phyloP scores from a whole-genome alignment of 78 protist species.

The Monosiga brevicollis region DNA sequence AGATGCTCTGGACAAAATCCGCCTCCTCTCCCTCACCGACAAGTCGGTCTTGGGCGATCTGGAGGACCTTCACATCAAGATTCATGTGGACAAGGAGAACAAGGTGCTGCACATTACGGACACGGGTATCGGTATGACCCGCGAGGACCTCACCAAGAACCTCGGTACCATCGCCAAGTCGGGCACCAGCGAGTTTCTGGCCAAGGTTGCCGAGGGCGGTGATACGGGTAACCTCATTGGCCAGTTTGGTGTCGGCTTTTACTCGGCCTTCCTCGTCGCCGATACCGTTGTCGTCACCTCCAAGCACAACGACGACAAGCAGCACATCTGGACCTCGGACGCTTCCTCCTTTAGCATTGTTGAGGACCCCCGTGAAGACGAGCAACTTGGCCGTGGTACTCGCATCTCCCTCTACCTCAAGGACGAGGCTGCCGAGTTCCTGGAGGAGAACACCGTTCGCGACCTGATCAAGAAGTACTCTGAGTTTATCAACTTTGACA shows the following conservation, averaged over 20 bases:
- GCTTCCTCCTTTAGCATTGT: constrained; percentile 72
- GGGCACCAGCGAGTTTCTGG: constrained; percentile 55
- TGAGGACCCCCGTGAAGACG: constrained; percentile 56
- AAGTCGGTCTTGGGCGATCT: constrained; percentile 52
- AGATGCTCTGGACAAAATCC: constrained; percentile 70
- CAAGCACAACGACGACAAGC: constrained; percentile 79
- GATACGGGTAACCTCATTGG: constrained; percentile 82
- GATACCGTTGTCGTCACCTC: constrained; percentile 84
- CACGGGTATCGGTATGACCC: constrained; percentile 98
- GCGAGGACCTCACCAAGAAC: constrained; percentile 82
- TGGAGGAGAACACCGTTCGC: constrained; percentile 57
- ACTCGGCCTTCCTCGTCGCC: constrained; percentile 97
- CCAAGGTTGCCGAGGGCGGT: constrained; percentile 26
- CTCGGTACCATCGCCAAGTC: constrained; percentile 66
- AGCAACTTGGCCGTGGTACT: constrained; percentile 91
- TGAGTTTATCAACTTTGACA: constrained; percentile 93
- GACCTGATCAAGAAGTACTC: constrained; percentile 73
- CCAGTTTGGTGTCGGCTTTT: constrained; percentile 99
- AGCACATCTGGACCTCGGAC: constrained; percentile 87
- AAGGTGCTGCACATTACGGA: constrained; percentile 81
- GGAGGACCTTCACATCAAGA: constrained; percentile 77
- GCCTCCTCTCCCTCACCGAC: constrained; percentile 85
- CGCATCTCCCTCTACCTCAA: constrained; percentile 73
- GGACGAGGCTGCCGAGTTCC: constrained; percentile 73
- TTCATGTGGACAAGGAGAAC: constrained; percentile 77